A percentile compares a stretch with the other conserved stretches of the same genome.
Evolutionary conservation across 176 grass and related monocot species (phyloP).

Genomic region (Lolium perenne): DNA sequence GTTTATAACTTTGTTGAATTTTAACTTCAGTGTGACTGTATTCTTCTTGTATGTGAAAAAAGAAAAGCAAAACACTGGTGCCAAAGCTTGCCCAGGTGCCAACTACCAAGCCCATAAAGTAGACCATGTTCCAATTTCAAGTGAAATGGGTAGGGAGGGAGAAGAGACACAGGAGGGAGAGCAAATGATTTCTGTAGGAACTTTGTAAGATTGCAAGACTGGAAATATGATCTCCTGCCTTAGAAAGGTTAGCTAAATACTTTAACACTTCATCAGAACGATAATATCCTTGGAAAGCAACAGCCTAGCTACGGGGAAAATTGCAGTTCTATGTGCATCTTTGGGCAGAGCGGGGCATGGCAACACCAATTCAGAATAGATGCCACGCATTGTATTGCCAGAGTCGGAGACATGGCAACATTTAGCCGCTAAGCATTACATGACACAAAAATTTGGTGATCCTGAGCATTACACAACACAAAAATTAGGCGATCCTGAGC

Average conservation of each 20-base stretch:
- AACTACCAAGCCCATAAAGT: no score
- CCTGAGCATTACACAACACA: slow-evolving; percentile 28
- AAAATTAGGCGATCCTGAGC: background rate
- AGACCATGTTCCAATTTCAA: no score
- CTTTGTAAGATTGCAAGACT: background rate
- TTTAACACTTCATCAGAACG: background rate
- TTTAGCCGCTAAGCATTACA: slow-evolving; percentile 15
- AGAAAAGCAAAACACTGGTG: no score
- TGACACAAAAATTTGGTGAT: background rate
- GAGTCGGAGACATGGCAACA: background rate
- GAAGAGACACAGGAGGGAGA: no score
- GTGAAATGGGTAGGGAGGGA: no score
- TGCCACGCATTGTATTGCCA: background rate
- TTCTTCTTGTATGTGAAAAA: no score
- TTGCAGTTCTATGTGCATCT: background rate
- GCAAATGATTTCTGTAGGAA: background rate
- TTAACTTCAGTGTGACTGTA: no score
- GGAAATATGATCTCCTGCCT: background rate
- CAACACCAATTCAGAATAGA: background rate
- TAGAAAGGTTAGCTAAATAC: background rate
- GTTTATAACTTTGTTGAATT: no score
- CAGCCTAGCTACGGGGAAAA: background rate
- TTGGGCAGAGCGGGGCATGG: background rate
- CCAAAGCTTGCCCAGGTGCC: no score
- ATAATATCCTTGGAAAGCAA: background rate